Evolutionary conservation across 1,284 basidiomycete species (phyloP), one percentile per base, ranked within the genome.

Genomic region (Cryptococcus sp.): DNA sequence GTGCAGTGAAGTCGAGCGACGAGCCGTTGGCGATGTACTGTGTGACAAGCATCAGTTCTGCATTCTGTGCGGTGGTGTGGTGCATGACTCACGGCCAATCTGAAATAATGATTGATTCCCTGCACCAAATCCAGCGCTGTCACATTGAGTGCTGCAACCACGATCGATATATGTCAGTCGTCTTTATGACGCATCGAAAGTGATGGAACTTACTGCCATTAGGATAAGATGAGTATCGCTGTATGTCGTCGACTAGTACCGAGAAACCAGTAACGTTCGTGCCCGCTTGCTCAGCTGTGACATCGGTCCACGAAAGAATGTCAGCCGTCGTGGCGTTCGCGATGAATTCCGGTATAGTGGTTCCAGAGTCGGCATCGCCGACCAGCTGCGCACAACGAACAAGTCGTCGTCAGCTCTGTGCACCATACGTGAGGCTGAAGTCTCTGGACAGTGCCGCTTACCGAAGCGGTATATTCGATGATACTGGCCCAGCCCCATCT

Each of bases 401-500:
- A 35, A 10, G 15, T 23, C 6, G 15, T 23, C 4, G 35, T 48
- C 20, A 47, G 45, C 27, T 16, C 35, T 39, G 45, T 47, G 23
- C 50, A 10, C 31, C 6, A 23, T 16, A 15, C 25, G 8, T 25
- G 25, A 13, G 15, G 7, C 16, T 20, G 17, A 25, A 19, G n/a
- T 5, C 11, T 44, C 41, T 11, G 1, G 53, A 17, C 19, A 45
- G 17, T 17, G 53, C 31, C 1, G 57, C 69, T 57, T 42, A 73
- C 69, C 23, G 66, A 68, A 16, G 60, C 56, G 4, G 64, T 72
- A 5, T 59, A 54, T 64, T 78, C 61, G 19, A 76, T 59, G n/a
- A 78, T 67, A 51, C 69, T 64, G 19, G 63, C 74, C 73, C 72
- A 76, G 0, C 74, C 74, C 76, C 76, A 78, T 39, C 74, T 53